A percentile compares a stretch with the other conserved stretches of the same genome.
Conservation (phyloP, 805 yeast species). For the Kazachstania taianensis region DNA sequence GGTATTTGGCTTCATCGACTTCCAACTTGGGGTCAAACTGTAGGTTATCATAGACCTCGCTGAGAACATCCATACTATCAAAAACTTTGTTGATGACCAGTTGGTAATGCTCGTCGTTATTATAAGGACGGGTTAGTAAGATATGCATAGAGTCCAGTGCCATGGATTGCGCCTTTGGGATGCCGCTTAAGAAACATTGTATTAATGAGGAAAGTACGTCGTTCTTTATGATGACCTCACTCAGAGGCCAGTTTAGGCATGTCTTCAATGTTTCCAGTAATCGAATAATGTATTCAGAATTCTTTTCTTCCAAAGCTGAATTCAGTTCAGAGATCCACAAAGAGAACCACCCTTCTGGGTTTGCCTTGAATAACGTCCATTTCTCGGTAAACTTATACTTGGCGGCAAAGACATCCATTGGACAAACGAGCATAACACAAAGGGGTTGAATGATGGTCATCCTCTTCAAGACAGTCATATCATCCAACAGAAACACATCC, state of each 20-base stretch:
- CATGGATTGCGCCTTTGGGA: conserved; percentile 62
- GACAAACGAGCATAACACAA: conserved; percentile 74
- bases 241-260: conserved; percentile 84
- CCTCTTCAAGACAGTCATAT: conserved; percentile 77
- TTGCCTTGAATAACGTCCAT: conserved; percentile 47
- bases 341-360: conserved; percentile 76
- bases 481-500: conserved; percentile 86
- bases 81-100: conserved; percentile 73
- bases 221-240: conserved; percentile 57
- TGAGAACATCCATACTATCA: conserved; percentile 64
- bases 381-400: conserved; percentile 47
- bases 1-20: conserved; percentile 69
- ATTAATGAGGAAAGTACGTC: conserved; percentile 58
- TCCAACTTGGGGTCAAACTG: conserved; percentile 49
- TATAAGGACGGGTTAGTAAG: conserved; percentile 69
- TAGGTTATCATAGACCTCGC: conserved; percentile 47
- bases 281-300: conserved; percentile 48
- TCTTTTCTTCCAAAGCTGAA: conserved; percentile 34
- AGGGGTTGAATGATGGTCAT: conserved; percentile 68
- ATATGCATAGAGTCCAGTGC: conserved; percentile 89
- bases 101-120: conserved; percentile 56
- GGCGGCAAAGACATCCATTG: conserved; percentile 52
- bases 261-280: conserved; percentile 77
- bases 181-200: conserved; percentile 44
- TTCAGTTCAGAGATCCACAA: conserved; percentile 54